Conservation (phyloP, 1,139 yeast genomes). For the Saccharomycopsis hybrid region DNA sequence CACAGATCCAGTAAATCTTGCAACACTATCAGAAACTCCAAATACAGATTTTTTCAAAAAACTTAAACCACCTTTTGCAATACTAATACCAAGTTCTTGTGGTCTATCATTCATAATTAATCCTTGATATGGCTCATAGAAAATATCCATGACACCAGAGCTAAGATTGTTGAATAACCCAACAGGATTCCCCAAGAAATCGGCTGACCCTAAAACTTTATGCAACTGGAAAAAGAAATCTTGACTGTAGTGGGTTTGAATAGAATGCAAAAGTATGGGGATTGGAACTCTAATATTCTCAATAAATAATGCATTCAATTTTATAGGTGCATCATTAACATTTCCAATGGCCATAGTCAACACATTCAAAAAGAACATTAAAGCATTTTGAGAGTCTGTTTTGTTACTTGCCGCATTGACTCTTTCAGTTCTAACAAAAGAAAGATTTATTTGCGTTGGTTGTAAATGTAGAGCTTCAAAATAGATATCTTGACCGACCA, state of each 20-base stretch:
- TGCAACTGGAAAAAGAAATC: conserved; percentile 89
- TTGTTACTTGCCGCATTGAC: conserved; percentile 54
- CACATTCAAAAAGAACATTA: conserved; percentile 72
- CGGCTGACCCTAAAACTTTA: conserved; percentile 93
- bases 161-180: conserved; percentile 89
- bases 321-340: conserved; percentile 93
- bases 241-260: conserved; percentile 85
- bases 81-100: conserved; percentile 88
- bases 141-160: conserved; percentile 92
- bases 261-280: conserved; percentile 63
- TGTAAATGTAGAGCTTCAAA: conserved; percentile 91
- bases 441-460: conserved; percentile 81
- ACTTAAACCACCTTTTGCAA: conserved; percentile 93
- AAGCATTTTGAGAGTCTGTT: conserved; percentile 53
- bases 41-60: conserved; percentile 91
- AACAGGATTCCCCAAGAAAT: conserved; percentile 93
- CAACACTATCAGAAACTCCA: conserved; percentile 89
- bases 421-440: conserved; percentile 88
- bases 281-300: conserved; percentile 87
- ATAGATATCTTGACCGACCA: conserved; percentile 67
- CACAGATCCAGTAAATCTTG: conserved; percentile 87
- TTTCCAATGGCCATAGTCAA: conserved; percentile 97
- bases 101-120: conserved; percentile 91
- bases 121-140: conserved; percentile 97
- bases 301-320: conserved; percentile 76